Base-by-base conservation (phyloP, 495 filamentous ascomycete genomes). In the Articulospora tetracladia region DNA sequence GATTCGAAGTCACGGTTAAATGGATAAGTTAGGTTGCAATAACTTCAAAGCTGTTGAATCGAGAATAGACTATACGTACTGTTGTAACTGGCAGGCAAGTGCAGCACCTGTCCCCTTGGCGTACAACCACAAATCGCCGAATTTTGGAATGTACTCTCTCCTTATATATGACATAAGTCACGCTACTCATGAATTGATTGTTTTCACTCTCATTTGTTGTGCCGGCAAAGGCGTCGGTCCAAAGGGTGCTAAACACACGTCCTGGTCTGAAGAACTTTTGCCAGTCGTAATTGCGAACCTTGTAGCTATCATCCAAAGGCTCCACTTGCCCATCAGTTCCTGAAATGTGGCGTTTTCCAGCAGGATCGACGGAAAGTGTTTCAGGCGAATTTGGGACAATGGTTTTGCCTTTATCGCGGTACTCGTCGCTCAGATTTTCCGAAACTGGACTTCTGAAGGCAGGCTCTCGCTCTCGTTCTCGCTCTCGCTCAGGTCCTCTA, bases 81-180 rank as follows among this genome's bases (percentile, higher is more conserved):
- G 62, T 56, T 0, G 57, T 59, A 19, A 68, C 56, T n/a, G 62
- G 62, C 4, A 67, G 52, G 27, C 65, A 67, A 3, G 25, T 55
- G 25, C 54, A 58, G 25, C 23, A 56, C 19, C 51, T 34, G 22
- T 58, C 34, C 3, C 55, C 53, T 26, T 60, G 41, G 4, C 58
- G 34, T 19, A 67, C 65, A 25, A 67, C 59, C 27, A 67, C 55
- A 46, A 67, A 67, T 7, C 65, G 47, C 50, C 65, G 53, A n/a
- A 67, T 62, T 30, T 62, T 62, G 22, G 61, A 52, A 30, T 64
- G 55, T 2, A 60, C 65, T 19, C 53, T 39, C 28, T 66, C 57
- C 0, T 39, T 24, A 24, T 60, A 66, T 20, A 23, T 41, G 13
- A 63, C 54, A 25, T 58, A 63, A 19, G 10, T 28, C 3, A 63